Evolutionary conservation across 257 asterid genomes (phyloP), one percentile per base, ranked within the genome.

Genomic region (Forsythia suspensa): DNA sequence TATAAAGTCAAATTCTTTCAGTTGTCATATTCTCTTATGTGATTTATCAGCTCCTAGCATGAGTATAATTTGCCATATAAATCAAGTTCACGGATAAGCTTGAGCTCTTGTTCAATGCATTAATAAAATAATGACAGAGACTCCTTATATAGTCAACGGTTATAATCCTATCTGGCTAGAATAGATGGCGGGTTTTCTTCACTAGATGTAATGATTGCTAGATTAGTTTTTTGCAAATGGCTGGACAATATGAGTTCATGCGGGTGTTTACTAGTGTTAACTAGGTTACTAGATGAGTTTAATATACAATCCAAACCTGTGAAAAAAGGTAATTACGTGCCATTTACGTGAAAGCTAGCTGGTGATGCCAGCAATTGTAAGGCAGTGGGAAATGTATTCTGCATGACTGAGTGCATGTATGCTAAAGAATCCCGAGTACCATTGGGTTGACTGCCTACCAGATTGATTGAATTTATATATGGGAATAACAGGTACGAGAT

Each of bases 311-410:
- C 2, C 11, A 12, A 77, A 75, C 74, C 76, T 78, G 79, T 78
- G 79, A 24, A 61, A 38, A 73, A 40, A 63, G 52, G 70, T 40
- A 67, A 68, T 46, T 75, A 63, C 16, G 5, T 44, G 10, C 36
- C 72, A 65, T 75, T 66, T 59, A 5, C 40, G 34, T 66, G 39
- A 78, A 77, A 66, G 24, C 75, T 76, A 81, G 63, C 77, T 57
- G 57, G 40, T 75, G 41, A 46, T 65, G 77, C 42, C 18, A 55
- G 20, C 72, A 71, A 55, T 80, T 63, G 46, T 66, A 74, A 66
- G 72, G 67, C 38, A 67, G 72, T 74, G 16, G 13, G 57, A 70
- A 68, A 51, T 5, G 21, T 18, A 74, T 52, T 65, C 29, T 39
- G 48, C 57, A 80, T 75, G 75, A 51, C 16, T 24, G 55, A 66